Base-by-base conservation (phyloP, 768 basidiomycete genomes). In the Sporobolomyces phaffii region DNA sequence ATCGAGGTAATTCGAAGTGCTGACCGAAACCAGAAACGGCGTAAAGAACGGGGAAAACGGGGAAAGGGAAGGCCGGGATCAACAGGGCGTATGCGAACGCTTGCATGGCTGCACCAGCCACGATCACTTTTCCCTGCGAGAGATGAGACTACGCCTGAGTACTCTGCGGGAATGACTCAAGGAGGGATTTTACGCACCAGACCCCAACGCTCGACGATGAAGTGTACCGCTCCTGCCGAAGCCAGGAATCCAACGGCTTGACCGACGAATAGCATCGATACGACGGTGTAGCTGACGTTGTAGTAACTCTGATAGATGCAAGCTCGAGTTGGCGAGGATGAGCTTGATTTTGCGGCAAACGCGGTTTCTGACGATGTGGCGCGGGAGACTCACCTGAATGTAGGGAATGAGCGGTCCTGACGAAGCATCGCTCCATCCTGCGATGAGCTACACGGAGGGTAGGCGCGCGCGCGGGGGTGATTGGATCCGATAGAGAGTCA, bases 21-120 rank as follows among this genome's bases (percentile, higher is more conserved):
- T 2, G 11, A 24, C 47, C 45, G 9, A 56, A n/a, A n/a, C 70
- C 70, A 11, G 51, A 36, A 34, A 68, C 5, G 18, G 57, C 60
- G 38, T 65, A 68, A 33, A 54, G 14, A 29, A 61, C 29, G 5
- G 70, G 70, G 24, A 65, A 49, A 15, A 41, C 51, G 0, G 61
- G 50, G 34, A 72, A 72, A 4, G 70, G 60, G 47, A 72, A 65
- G 0, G 49, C 70, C 5, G 70, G 63, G 29, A 72, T 60, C 33
- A 72, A 60, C 18, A 72, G 31, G 1, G 54, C 36, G 60, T 68
- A 68, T 6, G 62, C 70, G 17, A 44, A 17, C 4, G 58, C 60
- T 36, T 72, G 70, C 13, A 65, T 20, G 5, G 47, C 34, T 0
- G 60, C 56, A 20, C 70, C 70, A 13, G 60, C 10, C 0, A 44